A percentile compares a stretch with the other conserved stretches of the same genome.
phyloP scores from a whole-genome alignment of 2,329 filamentous ascomycete species.

The Amauroascus niger region DNA sequence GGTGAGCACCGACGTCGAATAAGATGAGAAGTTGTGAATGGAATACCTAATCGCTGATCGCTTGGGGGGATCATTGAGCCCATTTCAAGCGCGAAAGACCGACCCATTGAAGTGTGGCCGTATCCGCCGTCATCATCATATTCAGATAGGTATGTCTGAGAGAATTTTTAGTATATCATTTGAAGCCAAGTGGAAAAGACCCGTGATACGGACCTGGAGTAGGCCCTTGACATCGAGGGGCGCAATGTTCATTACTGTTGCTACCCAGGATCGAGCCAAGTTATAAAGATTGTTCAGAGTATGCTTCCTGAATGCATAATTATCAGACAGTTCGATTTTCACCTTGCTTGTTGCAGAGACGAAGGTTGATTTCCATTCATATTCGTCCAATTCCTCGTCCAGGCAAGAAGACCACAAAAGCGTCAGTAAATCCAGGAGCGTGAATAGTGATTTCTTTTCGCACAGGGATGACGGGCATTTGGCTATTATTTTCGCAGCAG shows the following conservation, averaged over 20 bases:
- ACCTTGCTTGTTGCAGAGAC: constrained; percentile 68
- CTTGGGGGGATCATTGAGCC: constrained; percentile 75
- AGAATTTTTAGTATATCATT: not conserved
- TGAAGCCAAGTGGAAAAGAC: not conserved
- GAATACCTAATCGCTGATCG: constrained; percentile 64
- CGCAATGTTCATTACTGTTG: constrained; percentile 67
- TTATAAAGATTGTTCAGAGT: constrained; percentile 71
- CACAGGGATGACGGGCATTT: constrained; percentile 84
- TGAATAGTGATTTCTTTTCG: constrained; percentile 81
- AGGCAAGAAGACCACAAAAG: constrained; percentile 94
- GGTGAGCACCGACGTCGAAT: constrained; percentile 2
- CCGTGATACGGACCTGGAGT: constrained; percentile 46
- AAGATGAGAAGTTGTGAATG: constrained; percentile 4
- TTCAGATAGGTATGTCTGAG: constrained; percentile 82
- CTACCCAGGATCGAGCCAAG: constrained; percentile 71
- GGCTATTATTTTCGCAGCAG: constrained; percentile 74
- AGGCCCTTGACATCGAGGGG: constrained; percentile 91
- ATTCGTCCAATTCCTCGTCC: constrained; percentile 88
- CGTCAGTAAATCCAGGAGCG: constrained; percentile 79
- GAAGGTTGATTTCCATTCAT: constrained; percentile 75
- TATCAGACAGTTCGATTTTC: constrained; percentile 82
- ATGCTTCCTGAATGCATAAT: constrained; percentile 68
- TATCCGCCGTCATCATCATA: constrained; percentile 86
- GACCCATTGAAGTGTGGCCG: constrained; percentile 80
- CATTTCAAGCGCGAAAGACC: constrained; percentile 90